These are phyloP conservation scores for Ormosia emarginata DNA, from an alignment of 306 rosid genomes.

Conservation along the genomic window DNA sequence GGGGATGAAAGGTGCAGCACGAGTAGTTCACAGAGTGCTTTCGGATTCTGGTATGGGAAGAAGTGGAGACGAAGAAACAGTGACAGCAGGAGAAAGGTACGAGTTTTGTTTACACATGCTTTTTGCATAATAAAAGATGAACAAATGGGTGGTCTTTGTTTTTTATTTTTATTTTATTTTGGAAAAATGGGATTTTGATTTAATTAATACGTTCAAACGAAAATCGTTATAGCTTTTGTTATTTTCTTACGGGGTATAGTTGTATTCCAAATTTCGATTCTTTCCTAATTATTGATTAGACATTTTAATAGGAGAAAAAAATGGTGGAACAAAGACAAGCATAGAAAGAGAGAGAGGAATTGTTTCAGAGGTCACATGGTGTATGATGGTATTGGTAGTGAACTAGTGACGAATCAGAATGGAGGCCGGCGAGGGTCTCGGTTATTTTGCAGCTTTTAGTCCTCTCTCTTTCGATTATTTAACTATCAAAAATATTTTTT, in stretches of 20 bases:
- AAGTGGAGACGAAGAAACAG: conserved; percentile 68
- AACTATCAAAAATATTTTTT: too few relatives aligned
- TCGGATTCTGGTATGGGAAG: conserved; percentile 57
- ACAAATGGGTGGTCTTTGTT: not conserved
- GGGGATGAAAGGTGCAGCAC: not conserved
- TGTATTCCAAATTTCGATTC: conserved; percentile 8
- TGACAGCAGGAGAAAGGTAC: conserved; percentile 19
- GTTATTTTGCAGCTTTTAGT: conserved; percentile 15
- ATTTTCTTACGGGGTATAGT: not conserved
- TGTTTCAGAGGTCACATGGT: conserved; percentile 33
- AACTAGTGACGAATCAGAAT: conserved; percentile 17
- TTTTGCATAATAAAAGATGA: conserved; percentile 24
- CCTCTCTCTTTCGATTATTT: not conserved
- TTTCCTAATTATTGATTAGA: conserved; percentile 21
- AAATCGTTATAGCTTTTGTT: not conserved
- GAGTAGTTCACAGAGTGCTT: conserved; percentile 52
- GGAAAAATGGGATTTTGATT: not conserved
- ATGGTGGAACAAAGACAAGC: not conserved
- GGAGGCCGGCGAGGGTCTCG: conserved; percentile 32
- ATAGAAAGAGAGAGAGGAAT: not conserved
- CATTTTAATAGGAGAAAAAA: not conserved
- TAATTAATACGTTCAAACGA: not conserved
- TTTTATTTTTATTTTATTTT: not conserved
- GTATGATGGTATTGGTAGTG: not conserved
- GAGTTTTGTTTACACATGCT: conserved; percentile 51